Percentiles rank a stretch among this genome's conserved stretches.
These are phyloP conservation scores for Scheffersomyces quercinus DNA, from an alignment of 1,139 yeast species.

Conservation along the genomic window DNA sequence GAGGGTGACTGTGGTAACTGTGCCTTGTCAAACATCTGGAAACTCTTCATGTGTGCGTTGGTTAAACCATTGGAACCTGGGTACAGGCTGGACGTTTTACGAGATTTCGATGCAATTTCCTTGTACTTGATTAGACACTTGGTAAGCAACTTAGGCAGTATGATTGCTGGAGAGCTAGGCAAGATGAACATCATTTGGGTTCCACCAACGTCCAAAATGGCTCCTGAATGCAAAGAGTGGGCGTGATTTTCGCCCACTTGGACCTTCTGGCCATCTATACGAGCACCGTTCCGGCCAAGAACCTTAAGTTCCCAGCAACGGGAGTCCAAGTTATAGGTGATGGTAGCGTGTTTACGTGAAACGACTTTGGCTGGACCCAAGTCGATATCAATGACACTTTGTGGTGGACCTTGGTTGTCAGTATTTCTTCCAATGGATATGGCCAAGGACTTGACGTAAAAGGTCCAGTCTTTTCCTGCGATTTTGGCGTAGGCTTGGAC, in stretches of 20 bases:
- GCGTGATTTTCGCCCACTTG: slow-evolving; percentile 45
- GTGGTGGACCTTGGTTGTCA: slow-evolving; percentile 36
- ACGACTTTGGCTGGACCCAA: slow-evolving; percentile 97
- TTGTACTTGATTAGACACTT: slow-evolving; percentile 36
- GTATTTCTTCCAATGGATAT: slow-evolving; percentile 87
- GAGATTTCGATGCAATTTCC: slow-evolving; percentile 16
- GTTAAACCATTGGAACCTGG: neutral
- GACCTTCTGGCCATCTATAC: slow-evolving; percentile 71
- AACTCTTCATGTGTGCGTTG: slow-evolving; percentile 34
- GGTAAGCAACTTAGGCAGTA: slow-evolving; percentile 54
- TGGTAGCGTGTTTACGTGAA: slow-evolving; percentile 83
- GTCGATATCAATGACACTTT: slow-evolving; percentile 70
- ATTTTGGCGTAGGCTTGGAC: slow-evolving; percentile 96
- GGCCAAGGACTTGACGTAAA: slow-evolving; percentile 78
- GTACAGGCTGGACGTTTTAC: slow-evolving; percentile 11
- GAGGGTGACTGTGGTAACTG: slow-evolving; percentile 42
- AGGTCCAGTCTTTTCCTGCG: slow-evolving; percentile 94
- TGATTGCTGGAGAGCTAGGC: slow-evolving; percentile 83
- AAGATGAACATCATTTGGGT: slow-evolving; percentile 98
- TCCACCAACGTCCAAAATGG: slow-evolving; percentile 90
- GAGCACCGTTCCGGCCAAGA: slow-evolving; percentile 89
- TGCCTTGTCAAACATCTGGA: slow-evolving; percentile 55
- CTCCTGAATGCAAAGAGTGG: slow-evolving; percentile 74
- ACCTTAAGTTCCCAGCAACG: slow-evolving; percentile 86
- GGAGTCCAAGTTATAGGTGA: slow-evolving; percentile 70